These are phyloP conservation scores for Phytophthora pini DNA, from an alignment of 352 stramenopile genomes.

Conservation along the genomic window DNA sequence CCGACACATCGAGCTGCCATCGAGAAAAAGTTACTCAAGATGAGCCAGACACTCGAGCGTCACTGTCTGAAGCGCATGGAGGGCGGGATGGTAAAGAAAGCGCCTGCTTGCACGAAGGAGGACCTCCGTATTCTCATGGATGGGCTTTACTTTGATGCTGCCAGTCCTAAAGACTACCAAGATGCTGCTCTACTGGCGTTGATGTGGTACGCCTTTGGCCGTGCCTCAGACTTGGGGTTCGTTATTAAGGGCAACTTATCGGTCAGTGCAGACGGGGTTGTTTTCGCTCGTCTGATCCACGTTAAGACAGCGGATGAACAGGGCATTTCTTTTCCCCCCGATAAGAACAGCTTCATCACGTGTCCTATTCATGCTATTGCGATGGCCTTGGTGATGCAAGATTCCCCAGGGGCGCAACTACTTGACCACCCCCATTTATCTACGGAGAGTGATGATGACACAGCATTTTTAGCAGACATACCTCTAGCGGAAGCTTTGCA, in stretches of 20 bases:
- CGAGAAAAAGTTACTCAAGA: slow-evolving; percentile 4
- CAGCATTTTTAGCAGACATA: neutral
- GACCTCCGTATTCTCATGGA: slow-evolving; percentile 21
- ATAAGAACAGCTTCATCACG: slow-evolving; percentile 4
- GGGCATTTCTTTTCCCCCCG: neutral
- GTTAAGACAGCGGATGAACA: slow-evolving; percentile 4
- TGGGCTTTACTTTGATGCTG: slow-evolving; percentile 11
- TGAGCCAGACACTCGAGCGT: neutral
- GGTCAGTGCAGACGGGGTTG: neutral
- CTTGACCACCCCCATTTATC: slow-evolving; percentile 1
- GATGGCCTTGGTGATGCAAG: slow-evolving; percentile 5
- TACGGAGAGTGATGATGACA: neutral
- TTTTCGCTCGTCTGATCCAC: slow-evolving; percentile 15
- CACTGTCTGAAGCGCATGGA: slow-evolving; percentile 24
- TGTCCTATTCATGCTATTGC: slow-evolving; percentile 3
- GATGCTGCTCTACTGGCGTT: slow-evolving; percentile 23
- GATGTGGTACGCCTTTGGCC: slow-evolving; percentile 27
- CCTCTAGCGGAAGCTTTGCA: slow-evolving; percentile 2
- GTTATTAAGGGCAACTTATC: neutral
- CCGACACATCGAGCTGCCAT: slow-evolving; percentile 7
- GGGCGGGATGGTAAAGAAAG: slow-evolving; percentile 16
- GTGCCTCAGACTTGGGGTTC: neutral
- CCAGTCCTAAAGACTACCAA: slow-evolving; percentile 21
- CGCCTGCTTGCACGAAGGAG: slow-evolving; percentile 18
- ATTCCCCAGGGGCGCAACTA: neutral